A percentile compares a stretch with the other conserved stretches of the same genome.
These are phyloP conservation scores for Eudorina sp. DNA, from an alignment of 139 green algal genomes.

Conservation along the genomic window DNA sequence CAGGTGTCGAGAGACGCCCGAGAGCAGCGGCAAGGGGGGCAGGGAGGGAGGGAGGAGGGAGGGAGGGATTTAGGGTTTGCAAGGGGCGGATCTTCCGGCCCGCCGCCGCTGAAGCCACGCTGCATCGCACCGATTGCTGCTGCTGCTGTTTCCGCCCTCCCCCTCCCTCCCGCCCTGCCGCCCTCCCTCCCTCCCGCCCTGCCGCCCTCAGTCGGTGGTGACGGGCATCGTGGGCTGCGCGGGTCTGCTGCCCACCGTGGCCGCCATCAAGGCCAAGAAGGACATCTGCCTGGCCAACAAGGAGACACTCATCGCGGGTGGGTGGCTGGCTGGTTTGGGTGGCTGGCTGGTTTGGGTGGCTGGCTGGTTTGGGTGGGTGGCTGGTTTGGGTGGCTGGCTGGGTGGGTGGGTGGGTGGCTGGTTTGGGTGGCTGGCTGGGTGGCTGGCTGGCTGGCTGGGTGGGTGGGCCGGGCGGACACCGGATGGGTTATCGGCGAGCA, in stretches of 20 bases:
- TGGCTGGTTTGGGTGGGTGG: no score
- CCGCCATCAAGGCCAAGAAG: constrained; percentile 95
- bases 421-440: background rate
- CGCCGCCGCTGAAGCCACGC: no score
- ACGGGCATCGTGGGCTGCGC: constrained; percentile 98
- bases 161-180: background rate
- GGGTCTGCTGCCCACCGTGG: constrained; percentile 95
- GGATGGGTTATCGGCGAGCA: no score
- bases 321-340: no score
- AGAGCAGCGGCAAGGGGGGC: no score
- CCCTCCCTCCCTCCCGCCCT: background rate
- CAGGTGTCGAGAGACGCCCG: no score
- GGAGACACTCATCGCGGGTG: constrained; percentile 97
- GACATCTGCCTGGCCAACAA: constrained; percentile 99
- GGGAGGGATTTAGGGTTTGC: no score
- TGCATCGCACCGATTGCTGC: no score
- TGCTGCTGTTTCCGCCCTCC: no score
- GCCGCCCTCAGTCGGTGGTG: constrained; percentile 49
- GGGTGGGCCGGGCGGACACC: background rate
- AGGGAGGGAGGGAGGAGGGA: no score
- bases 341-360: background rate
- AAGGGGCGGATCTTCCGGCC: no score
- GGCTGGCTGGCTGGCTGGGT: no score
- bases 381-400: background rate
- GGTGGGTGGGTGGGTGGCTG: background rate